Evolutionary conservation across 208 protist species (phyloP), one percentile per base, ranked within the genome.

Genomic region (Leishmania guyanensis): DNA sequence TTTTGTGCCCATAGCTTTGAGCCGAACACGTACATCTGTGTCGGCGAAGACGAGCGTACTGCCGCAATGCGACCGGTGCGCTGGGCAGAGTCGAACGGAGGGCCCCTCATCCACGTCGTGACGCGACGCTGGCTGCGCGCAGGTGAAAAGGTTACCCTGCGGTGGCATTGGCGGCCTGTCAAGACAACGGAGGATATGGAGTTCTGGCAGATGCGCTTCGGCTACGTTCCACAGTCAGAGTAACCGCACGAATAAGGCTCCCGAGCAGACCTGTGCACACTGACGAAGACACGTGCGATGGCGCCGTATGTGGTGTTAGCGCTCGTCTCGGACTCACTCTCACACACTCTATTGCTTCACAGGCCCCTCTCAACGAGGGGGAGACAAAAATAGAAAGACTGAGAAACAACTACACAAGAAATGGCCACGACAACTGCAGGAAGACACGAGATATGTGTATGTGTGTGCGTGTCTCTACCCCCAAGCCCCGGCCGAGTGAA

Each of bases 151-250:
- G 43, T 97, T n/a, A 95, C 92, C 43, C 65, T 93, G 33, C 74
- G 86, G 43, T 97, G 91, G 77, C 90, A 87, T 69, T 78, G 58
- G 70, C 87, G 88, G 33, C 68, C 78, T 36, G 87, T 88, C 14
- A 54, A 51, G 62, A 90, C 90, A 56, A 62, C 60, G 43, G 91
- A 91, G 68, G 92, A 96, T 84, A 82, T 60, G 4, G 94, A 97
- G 54, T 95, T 90, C 79, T 97, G 94, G 92, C 88, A 86, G 75
- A 70, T 97, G 82, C 89, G 82, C 46, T 96, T 90, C 82, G 94
- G 94, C 20, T 97, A 93, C 85, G 86, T 94, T 46, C 94, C 94
- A 5, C 29, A 6, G 26, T 64, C 33, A 10, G 74, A 53, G 53
- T 76, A 76, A 78, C 33, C 36, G 50, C 54, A 73, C 39, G 43